Evolutionary conservation across 176 grass and related monocot genomes (phyloP), one percentile per base, ranked within the genome.

Genomic region (Eleusine coracana): DNA sequence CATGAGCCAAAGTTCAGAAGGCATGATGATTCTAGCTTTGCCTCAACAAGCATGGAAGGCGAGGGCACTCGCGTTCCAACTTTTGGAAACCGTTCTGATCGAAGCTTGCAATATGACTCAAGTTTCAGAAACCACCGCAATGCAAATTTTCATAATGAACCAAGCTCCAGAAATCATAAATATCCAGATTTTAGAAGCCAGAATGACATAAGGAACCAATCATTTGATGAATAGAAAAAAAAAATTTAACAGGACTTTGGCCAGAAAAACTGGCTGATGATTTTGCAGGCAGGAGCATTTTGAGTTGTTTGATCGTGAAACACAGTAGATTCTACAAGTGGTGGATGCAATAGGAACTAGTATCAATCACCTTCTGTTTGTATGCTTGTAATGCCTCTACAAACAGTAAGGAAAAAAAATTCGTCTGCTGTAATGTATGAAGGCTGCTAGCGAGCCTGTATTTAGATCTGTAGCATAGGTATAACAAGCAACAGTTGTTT

Each of bases 171-270:
- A 77, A 77, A 64, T 39, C 42, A 70, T 21, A 18, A 18, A 0
- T 85, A 66, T 85, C 66, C 83, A 71, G 61, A 85, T 72, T 81
- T 71, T 28, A 27, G 61, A 66, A 86, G 77, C 37, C 66, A 77
- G 7, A 20, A 0, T 66, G 66, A 40, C 40, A 44, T 28, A 28
- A 86, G 67, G 5, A 48, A 28, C 21, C 79, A 70, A 15, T n/a
- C 56, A 52, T 85, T 81, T 72, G 37, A 64, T 58, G 88, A 89
- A 28, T 68, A 82, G 31, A 78, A 34, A 25, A 61, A 61, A 34
- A 63, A 3, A 7, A 21, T 15, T 65, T 80, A 31, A 15, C 1
- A 42, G 44, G 23, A 31, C 70, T 11, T 36, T 37, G 23, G 46
- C 1, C 36, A 8, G 25, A 46, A 7, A 29, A 71, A 60, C 42